Evolutionary conservation across 2,329 filamentous ascomycete genomes (phyloP).

Genomic region (Myriosclerotinia duriaeana): DNA sequence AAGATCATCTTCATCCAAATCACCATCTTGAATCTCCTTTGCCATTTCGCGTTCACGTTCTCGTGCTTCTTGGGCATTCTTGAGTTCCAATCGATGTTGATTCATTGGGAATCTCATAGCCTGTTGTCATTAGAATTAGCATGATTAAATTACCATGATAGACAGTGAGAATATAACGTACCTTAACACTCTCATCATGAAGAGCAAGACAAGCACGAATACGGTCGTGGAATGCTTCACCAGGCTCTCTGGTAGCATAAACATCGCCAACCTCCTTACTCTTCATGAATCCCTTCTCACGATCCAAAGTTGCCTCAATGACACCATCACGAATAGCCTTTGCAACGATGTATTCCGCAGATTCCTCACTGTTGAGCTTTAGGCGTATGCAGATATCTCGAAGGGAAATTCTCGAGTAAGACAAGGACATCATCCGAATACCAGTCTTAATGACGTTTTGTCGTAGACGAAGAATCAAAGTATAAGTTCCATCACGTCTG

Average conservation of each 20-base stretch:
- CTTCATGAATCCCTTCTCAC: constrained; percentile 97
- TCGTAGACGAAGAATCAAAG: constrained; percentile 86
- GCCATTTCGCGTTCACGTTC: constrained; percentile 95
- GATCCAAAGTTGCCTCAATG: constrained; percentile 90
- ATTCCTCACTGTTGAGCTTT: constrained; percentile 92
- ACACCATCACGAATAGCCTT: constrained; percentile 98
- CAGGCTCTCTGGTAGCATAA: constrained; percentile 92
- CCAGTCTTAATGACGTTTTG: constrained; percentile 99
- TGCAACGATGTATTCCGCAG: constrained; percentile 97
- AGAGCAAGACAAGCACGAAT: constrained; percentile 88
- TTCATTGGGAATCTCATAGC: constrained; percentile 99
- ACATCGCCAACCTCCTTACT: constrained; percentile 95
- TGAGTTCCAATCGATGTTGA: constrained; percentile 93
- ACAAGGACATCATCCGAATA: constrained; percentile 98
- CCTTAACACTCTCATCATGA: constrained; percentile 98
- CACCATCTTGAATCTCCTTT: constrained; percentile 97
- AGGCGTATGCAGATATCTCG: constrained; percentile 96
- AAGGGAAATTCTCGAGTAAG: constrained; percentile 94
- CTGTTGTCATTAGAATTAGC: constrained; percentile 46
- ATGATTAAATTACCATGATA: neutral
- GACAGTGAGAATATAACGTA: constrained; percentile 45
- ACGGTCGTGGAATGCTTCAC: constrained; percentile 95
- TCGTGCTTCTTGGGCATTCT: constrained; percentile 97
- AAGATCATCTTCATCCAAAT: constrained; percentile 94
- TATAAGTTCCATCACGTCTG: constrained; percentile 92